Percentiles rank a stretch among this genome's conserved stretches.
phyloP scores from a whole-genome alignment of 2,329 filamentous ascomycete genomes.

The Chaetomiaceae sp. region DNA sequence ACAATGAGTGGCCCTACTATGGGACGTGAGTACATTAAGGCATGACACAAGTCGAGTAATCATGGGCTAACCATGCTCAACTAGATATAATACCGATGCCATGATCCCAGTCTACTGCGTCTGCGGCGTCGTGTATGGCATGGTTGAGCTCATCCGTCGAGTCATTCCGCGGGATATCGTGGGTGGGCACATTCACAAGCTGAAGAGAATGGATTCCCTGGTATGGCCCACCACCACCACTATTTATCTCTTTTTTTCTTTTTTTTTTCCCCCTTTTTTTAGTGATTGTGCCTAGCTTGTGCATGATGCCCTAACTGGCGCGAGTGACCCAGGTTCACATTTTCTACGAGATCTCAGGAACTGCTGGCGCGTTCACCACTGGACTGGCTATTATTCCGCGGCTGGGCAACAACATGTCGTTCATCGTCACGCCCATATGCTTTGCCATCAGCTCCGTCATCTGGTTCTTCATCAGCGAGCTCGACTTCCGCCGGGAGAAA shows the following conservation, averaged over 20 bases:
- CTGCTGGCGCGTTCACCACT: slow-evolving; percentile 43
- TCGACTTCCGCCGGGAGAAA: slow-evolving; percentile 31
- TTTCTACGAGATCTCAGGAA: slow-evolving; percentile 46
- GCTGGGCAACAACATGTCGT: slow-evolving; percentile 48
- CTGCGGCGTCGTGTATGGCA: slow-evolving; percentile 40
- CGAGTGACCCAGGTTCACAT: slow-evolving; percentile 36
- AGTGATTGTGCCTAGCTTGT: no score
- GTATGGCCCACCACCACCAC: no score
- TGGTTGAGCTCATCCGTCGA: slow-evolving; percentile 48
- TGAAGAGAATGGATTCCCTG: slow-evolving; percentile 40
- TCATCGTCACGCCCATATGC: slow-evolving; percentile 46
- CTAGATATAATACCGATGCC: slow-evolving; percentile 41
- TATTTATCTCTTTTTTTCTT: no score
- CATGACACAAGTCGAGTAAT: neutral
- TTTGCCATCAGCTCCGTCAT: slow-evolving; percentile 37
- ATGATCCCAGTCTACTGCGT: slow-evolving; percentile 46
- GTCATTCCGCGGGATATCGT: slow-evolving; percentile 49
- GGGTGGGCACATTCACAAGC: slow-evolving; percentile 44
- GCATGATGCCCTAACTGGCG: no score
- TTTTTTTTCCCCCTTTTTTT: no score
- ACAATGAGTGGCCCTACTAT: slow-evolving; percentile 41
- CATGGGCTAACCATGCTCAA: neutral
- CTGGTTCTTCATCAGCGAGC: slow-evolving; percentile 44
- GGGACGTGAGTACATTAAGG: slow-evolving; percentile 24
- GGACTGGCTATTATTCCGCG: slow-evolving; percentile 45